Evolutionary conservation across 495 filamentous ascomycete species (phyloP).

Genomic region (Aspergillus funiculosus): DNA sequence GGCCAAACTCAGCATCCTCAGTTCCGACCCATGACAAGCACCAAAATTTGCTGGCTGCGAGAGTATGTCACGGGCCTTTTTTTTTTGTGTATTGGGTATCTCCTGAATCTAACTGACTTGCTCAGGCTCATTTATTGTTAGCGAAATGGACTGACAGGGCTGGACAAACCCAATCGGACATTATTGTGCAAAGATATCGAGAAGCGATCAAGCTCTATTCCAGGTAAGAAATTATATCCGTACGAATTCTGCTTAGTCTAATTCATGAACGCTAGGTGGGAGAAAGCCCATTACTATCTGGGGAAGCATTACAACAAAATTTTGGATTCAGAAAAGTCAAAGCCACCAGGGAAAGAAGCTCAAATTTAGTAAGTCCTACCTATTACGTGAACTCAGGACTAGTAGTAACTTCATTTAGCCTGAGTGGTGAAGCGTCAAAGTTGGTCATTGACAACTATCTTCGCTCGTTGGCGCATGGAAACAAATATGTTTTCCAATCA

Average conservation of each 20-base stretch:
- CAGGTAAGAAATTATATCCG: conserved; percentile 20
- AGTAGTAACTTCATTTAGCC: conserved; percentile 21
- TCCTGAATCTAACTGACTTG: not conserved
- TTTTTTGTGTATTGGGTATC: not conserved
- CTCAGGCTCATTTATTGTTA: conserved; percentile 68
- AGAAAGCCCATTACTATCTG: conserved; percentile 94
- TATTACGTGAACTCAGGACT: not conserved
- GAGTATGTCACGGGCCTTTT: conserved; percentile 22
- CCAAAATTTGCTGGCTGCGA: conserved; percentile 45
- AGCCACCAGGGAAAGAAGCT: conserved; percentile 61
- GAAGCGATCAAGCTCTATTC: conserved; percentile 53
- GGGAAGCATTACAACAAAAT: conserved; percentile 98
- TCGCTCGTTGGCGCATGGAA: conserved; percentile 76
- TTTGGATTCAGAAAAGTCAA: conserved; percentile 76
- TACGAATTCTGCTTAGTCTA: conserved; percentile 7
- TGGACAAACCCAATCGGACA: conserved; percentile 77
- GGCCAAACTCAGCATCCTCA: conserved; percentile 29
- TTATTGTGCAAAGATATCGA: conserved; percentile 72
- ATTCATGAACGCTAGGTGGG: conserved; percentile 60
- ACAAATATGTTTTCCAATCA: conserved; percentile 92
- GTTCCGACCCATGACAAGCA: conserved; percentile 33
- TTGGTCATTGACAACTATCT: conserved; percentile 91
- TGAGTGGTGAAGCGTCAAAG: conserved; percentile 75
- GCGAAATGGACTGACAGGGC: conserved; percentile 96
- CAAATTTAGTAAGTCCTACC: conserved; percentile 39